phyloP scores from a whole-genome alignment of 306 rosid genomes.

The Quercus agrifolia region DNA sequence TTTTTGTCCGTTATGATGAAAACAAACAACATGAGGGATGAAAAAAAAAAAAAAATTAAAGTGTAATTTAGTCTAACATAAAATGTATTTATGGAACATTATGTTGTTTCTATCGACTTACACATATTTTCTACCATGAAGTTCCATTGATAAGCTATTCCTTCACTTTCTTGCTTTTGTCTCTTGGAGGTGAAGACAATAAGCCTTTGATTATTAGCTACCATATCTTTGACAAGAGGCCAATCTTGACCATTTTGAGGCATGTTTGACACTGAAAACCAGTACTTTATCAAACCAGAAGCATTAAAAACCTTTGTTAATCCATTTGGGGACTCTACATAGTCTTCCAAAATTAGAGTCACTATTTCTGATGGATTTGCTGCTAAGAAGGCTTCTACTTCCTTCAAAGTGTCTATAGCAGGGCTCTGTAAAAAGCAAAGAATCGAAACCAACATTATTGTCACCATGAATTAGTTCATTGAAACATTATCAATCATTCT shows the following conservation, averaged over 20 bases:
- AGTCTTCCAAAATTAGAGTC: slow-evolving; percentile 44
- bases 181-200: slow-evolving; percentile 35
- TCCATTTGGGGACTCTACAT: slow-evolving; percentile 35
- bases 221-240: slow-evolving; percentile 38
- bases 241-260: slow-evolving; percentile 39
- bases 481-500: no score
- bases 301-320: slow-evolving; percentile 21
- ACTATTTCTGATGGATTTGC: slow-evolving; percentile 37
- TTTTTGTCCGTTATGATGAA: no score
- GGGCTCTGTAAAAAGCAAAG: slow-evolving; percentile 20
- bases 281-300: slow-evolving; percentile 38
- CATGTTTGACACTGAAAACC: slow-evolving; percentile 42
- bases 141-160: slow-evolving; percentile 46
- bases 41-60: no score
- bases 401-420: slow-evolving; percentile 37
- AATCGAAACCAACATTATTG: background rate
- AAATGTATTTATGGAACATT: no score
- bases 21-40: background rate
- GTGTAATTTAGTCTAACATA: background rate
- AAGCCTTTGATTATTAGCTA: slow-evolving; percentile 32
- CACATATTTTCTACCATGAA: slow-evolving; percentile 44
- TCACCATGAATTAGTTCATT: no score
- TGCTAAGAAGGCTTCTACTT: slow-evolving; percentile 29
- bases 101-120: background rate
- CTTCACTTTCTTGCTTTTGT: slow-evolving; percentile 36